Evolutionary conservation across 163 green algal species (phyloP), one percentile per base, ranked within the genome.

Genomic region (Trebouxia gelatinosa): DNA sequence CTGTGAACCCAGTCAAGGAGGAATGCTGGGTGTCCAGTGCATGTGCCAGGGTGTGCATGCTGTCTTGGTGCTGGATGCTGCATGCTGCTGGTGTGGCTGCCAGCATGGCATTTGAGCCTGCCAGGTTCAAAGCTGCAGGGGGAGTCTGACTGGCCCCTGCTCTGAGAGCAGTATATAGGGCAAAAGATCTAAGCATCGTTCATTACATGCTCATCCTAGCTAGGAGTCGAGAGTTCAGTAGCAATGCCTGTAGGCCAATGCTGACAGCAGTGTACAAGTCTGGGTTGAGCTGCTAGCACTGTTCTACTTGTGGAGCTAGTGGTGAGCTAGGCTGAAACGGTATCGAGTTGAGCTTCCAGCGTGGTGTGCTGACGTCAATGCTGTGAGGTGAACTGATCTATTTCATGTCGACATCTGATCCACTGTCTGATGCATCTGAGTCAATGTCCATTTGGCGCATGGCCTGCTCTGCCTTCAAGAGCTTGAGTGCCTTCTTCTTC

Each of bases 391-490:
- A 9, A 54, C 11, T 29, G 9, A 0, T 68, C 32, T 37, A 72
- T 28, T 77, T 66, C 74, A 75, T 80, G 40, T 59, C 75, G 3
- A 34, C 58, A 43, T 79, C 70, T 43, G 32, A 54, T n/a, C 67
- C 38, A 28, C 75, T 82, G 38, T 19, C 46, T 66, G 59, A 57
- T 31, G 75, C 58, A 40, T 68, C 75, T 66, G 37, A 70, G 34
- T 82, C 80, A 54, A 83, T 74, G 54, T 83, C 62, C 81, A 87
- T 62, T 6, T 85, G 40, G 28, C 32, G 38, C 81, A 87, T 81
- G 17, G 81, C 78, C 67, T 87, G 81, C 75, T 87, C 81, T n/a
- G 82, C 82, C 11, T 83, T 83, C 23, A 87, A 75, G 31, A 87
- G n/a, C 58, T 87, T 83, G 57, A 81, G 67, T 11, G 86, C 78